Evolutionary conservation across 2,329 filamentous ascomycete genomes (phyloP).

Genomic region (Mycocentrospora acerina): DNA sequence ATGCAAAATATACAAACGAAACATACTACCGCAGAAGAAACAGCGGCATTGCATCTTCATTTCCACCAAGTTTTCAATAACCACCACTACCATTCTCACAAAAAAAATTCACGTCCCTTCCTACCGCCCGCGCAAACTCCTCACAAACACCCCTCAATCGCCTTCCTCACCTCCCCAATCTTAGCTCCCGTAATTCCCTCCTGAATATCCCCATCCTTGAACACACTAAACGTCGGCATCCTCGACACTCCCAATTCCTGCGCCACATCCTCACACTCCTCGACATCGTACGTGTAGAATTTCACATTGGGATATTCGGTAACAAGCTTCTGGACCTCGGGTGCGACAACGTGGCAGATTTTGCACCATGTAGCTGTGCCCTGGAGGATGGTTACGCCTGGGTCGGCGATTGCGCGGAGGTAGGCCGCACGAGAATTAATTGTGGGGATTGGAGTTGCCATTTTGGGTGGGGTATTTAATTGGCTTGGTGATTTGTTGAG

Average conservation of each 20-base stretch:
- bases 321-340: slow-evolving; percentile 29
- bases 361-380: slow-evolving; percentile 33
- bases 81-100: too few relatives aligned
- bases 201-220: slow-evolving; percentile 33
- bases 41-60: too few relatives aligned
- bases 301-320: slow-evolving; percentile 21
- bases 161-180: slow-evolving; percentile 23
- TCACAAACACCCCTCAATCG: slow-evolving; percentile 24
- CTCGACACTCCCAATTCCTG: slow-evolving; percentile 30
- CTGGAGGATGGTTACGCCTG: slow-evolving; percentile 34
- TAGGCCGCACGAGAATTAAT: slow-evolving; percentile 30
- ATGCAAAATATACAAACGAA: too few relatives aligned
- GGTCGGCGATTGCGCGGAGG: slow-evolving; percentile 31
- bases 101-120: too few relatives aligned
- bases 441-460: slow-evolving; percentile 17
- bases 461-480: not conserved
- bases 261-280: slow-evolving; percentile 32
- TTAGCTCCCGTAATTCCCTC: slow-evolving; percentile 24
- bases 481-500: too few relatives aligned
- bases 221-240: slow-evolving; percentile 32
- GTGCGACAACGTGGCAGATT: slow-evolving; percentile 30
- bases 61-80: too few relatives aligned
- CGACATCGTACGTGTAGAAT: slow-evolving; percentile 35
- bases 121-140: too few relatives aligned
- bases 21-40: too few relatives aligned